Base-by-base conservation (phyloP, 768 basidiomycete species). In the Kockovaella imperatae region DNA sequence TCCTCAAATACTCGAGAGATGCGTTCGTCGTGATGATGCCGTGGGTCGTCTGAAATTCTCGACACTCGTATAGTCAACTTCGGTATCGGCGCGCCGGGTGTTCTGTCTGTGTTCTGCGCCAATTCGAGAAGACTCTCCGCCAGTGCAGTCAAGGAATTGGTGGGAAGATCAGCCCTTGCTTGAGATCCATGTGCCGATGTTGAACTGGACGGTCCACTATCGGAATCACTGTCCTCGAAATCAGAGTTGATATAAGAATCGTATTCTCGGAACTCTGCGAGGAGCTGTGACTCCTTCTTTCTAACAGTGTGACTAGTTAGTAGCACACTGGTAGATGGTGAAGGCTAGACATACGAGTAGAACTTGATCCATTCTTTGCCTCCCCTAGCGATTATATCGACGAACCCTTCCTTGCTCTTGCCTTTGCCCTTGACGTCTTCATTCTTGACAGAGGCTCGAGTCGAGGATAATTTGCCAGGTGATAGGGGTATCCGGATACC, bases 241-340 rank as follows among this genome's bases (percentile, higher is more conserved):
- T 78, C 78, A 15, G 80, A 81, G 51, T 79, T 79, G 1, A 82
- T 59, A 63, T 87, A 87, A 3, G 85, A 86, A 54, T 90, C 88
- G 17, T 84, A 77, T 71, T 90, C 87, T 29, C 81, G 77, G 55
- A 93, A 84, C 64, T 93, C 88, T 24, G 83, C 77, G 1, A 84
- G 67, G 26, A 93, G 74, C 6, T 85, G 81, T 1, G 79, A 75
- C 49, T 84, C 83, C 60, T 84, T 89, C 17, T 83, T 79, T 15
- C 87, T 89, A 57, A 0, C 4, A 20, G 18, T 13, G 4, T 6
- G 18, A 24, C 42, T 21, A 42, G 31, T 45, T 41, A 17, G 3
- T 32, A 20, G 15, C n/a, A 31, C 34, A 4, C 4, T 13, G 35
- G 2, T 14, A 42, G 18, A 26, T 5, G 11, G 10, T 10, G 17